Evolutionary conservation across 768 basidiomycete genomes (phyloP).

Genomic region (Serendipita vermifera): DNA sequence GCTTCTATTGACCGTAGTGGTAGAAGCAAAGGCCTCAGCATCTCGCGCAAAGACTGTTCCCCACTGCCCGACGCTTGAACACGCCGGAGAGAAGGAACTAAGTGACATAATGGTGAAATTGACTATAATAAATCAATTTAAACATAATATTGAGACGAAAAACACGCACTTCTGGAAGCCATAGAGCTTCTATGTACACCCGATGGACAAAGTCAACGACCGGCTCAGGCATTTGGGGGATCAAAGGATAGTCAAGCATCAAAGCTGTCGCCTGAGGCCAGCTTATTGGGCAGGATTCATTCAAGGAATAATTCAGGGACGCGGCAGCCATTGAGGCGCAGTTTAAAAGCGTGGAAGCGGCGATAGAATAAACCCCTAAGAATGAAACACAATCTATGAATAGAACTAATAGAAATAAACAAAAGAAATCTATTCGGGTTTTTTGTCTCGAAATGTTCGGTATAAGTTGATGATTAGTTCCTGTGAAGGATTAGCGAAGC

Average conservation of each 20-base stretch:
- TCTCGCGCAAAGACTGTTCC: not conserved
- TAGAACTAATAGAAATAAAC: not conserved
- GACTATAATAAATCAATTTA: constrained; percentile 3
- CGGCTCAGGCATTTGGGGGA: not conserved
- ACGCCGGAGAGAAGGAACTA: not conserved
- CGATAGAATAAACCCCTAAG: too few relatives aligned
- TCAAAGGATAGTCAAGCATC: constrained; percentile 10
- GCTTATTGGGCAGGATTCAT: not conserved
- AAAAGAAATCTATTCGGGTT: not conserved
- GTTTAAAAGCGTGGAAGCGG: too few relatives aligned
- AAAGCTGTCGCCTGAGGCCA: constrained; percentile 2
- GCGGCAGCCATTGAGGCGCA: too few relatives aligned
- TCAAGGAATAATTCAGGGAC: not conserved
- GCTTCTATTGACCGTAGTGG: not conserved
- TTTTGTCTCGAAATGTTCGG: not conserved
- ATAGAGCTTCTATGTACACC: constrained; percentile 3
- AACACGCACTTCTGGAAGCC: not conserved
- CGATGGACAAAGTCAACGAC: not conserved
- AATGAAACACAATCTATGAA: too few relatives aligned
- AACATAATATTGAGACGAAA: not conserved
- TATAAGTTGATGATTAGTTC: constrained; percentile 41
- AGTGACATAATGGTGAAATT: not conserved
- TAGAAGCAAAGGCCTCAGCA: constrained; percentile 4
- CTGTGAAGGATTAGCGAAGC: not conserved
- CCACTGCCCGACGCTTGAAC: not conserved